phyloP scores from a whole-genome alignment of 441 rosid genomes.

The Croton setiger region DNA sequence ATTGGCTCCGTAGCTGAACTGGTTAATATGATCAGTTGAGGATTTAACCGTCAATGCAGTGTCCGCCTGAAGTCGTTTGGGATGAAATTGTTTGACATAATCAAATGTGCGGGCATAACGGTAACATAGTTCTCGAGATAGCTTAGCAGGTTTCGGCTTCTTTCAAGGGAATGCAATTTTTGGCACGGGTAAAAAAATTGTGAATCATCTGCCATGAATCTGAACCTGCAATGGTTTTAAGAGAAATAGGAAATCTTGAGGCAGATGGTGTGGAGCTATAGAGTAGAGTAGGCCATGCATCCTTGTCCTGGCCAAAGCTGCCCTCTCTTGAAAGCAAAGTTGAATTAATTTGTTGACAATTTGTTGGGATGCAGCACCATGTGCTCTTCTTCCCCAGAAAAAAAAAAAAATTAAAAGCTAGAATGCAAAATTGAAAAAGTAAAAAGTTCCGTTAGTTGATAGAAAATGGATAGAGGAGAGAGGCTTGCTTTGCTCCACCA shows the following conservation, averaged over 20 bases:
- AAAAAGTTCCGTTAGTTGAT: no score
- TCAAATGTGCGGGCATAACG: not conserved
- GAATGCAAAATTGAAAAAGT: not conserved
- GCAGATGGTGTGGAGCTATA: not conserved
- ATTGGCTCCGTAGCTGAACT: conserved; percentile 39
- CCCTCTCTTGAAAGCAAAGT: not conserved
- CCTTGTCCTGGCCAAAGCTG: not conserved
- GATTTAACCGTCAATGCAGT: not conserved
- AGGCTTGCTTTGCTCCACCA: no score
- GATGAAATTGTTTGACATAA: not conserved
- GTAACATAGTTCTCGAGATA: not conserved
- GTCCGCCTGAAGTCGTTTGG: not conserved
- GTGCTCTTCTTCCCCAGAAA: conserved; percentile 1
- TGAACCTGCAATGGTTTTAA: not conserved
- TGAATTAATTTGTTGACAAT: not conserved
- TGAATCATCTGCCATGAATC: not conserved
- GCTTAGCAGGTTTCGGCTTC: not conserved
- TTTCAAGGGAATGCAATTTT: not conserved
- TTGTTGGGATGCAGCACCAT: not conserved
- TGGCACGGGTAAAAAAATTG: conserved; percentile 14
- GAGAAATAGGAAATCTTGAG: not conserved
- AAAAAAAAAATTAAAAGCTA: not conserved
- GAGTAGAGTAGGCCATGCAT: not conserved
- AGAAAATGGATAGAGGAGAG: no score
- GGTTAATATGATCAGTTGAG: conserved; percentile 27